Evolutionary conservation across 805 yeast genomes (phyloP), one percentile per base, ranked within the genome.

Genomic region (Saccharomycopsis lassenensis): DNA sequence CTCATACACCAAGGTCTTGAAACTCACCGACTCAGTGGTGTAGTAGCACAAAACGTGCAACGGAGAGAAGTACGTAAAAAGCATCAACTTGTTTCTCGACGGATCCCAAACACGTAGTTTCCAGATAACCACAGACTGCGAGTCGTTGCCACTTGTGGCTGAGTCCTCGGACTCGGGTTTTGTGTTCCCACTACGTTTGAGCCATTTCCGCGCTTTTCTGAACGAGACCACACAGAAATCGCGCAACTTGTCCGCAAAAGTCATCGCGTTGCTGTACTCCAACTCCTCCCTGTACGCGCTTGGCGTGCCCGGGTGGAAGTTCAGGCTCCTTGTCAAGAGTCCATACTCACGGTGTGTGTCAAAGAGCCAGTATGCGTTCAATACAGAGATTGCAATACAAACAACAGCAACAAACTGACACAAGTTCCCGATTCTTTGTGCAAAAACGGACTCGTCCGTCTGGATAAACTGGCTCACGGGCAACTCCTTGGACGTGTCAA

Each of bases 51-150:
- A 36, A 6, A 71, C 45, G 32, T 65, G 67, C 7, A 74, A 50
- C 0, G 93, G 91, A 5, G 83, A 74, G 44, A 74, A 74, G 1
- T 70, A 54, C 2, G 71, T 59, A 20, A 70, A 62, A 2, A 79
- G 46, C 32, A 61, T 56, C 4, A 78, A 58, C 22, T 64, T 64
- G 50, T 77, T 75, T 44, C 62, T 62, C 0, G 78, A 65, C 0
- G 89, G 89, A 29, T 63, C 61, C 93, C 93, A 81, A 33, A 78
- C 67, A 14, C 56, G 58, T 28, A 81, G 52, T 39, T 71, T 68
- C 72, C 79, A 78, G 23, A 36, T 22, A 29, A 29, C 16, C 6
- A 11, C 18, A n/a, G 6, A 11, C 29, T 7, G n/a, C 7, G 18
- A 8, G 18, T 29, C 18, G 10, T n/a, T 11, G 10, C 7, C 29